phyloP scores from a whole-genome alignment of 2,329 filamentous ascomycete genomes.

The Colletotrichum sojae region DNA sequence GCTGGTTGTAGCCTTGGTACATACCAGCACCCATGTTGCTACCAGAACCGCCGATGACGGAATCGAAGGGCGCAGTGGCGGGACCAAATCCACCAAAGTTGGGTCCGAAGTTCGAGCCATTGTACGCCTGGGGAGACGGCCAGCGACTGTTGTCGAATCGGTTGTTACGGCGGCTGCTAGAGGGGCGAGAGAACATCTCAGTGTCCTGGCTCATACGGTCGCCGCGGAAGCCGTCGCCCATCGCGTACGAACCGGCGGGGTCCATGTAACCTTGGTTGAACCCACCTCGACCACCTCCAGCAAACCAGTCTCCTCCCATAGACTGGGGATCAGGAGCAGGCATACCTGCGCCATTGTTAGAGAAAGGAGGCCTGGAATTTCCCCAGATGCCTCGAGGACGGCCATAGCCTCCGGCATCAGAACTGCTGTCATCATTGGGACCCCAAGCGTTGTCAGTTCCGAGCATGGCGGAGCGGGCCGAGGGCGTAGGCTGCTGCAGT shows the following conservation, averaged over 20 bases:
- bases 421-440: slow-evolving; percentile 67
- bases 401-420: slow-evolving; percentile 68
- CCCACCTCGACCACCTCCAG: slow-evolving; percentile 54
- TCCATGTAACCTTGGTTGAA: slow-evolving; percentile 59
- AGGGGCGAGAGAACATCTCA: slow-evolving; percentile 62
- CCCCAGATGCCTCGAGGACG: slow-evolving; percentile 71
- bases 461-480: slow-evolving; percentile 19
- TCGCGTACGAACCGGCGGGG: slow-evolving; percentile 50
- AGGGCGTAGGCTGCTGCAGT: slow-evolving; percentile 5
- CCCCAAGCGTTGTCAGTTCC: slow-evolving; percentile 65
- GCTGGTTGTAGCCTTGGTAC: slow-evolving; percentile 67
- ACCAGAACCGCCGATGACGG: slow-evolving; percentile 49
- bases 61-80: slow-evolving; percentile 26
- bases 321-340: slow-evolving; percentile 52
- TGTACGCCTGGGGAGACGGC: slow-evolving; percentile 51
- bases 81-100: slow-evolving; percentile 45
- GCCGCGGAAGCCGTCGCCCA: slow-evolving; percentile 58
- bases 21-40: slow-evolving; percentile 57
- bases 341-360: slow-evolving; percentile 45
- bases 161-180: slow-evolving; percentile 58
- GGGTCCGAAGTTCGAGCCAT: slow-evolving; percentile 50
- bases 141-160: slow-evolving; percentile 62
- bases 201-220: slow-evolving; percentile 65
- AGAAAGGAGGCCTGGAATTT: slow-evolving; percentile 60
- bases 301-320: slow-evolving; percentile 59